Conservation (phyloP, 345 rosid species). For the Eutrema japonicum region DNA sequence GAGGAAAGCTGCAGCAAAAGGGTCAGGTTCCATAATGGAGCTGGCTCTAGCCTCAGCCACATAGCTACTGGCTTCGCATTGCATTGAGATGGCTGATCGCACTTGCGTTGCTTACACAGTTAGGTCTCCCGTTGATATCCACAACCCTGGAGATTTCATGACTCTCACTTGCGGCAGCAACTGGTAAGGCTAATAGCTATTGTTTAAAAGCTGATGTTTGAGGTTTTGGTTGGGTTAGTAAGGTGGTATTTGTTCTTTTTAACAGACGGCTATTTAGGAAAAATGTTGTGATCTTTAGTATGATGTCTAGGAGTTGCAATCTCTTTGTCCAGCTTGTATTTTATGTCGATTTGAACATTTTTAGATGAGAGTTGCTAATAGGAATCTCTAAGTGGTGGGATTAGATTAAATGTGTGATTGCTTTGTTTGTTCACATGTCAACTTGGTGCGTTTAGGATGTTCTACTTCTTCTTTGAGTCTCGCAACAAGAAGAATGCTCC, state of each 20-base stretch:
- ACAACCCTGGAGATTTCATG: slow-evolving; percentile 73
- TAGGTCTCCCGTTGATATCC: slow-evolving; percentile 73
- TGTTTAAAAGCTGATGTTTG: neutral
- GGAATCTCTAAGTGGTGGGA: too few species aligned
- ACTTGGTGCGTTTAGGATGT: too few species aligned
- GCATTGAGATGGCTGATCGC: slow-evolving; percentile 80
- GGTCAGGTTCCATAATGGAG: slow-evolving; percentile 62
- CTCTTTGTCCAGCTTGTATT: too few species aligned
- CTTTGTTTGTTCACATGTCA: too few species aligned
- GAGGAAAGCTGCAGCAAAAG: slow-evolving; percentile 51
- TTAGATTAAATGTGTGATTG: too few species aligned
- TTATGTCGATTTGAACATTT: too few species aligned
- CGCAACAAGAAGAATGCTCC: too few species aligned
- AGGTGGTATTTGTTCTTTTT: slow-evolving; percentile 18
- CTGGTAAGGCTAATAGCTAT: slow-evolving; percentile 50
- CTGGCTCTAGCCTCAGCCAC: slow-evolving; percentile 81
- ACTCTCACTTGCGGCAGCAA: slow-evolving; percentile 92
- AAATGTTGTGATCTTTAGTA: too few species aligned
- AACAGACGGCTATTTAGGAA: too few species aligned
- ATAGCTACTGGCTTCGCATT: slow-evolving; percentile 83
- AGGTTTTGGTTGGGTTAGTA: slow-evolving; percentile 7
- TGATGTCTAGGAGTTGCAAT: too few species aligned
- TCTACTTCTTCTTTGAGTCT: too few species aligned
- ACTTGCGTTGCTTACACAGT: slow-evolving; percentile 61
- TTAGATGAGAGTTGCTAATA: too few species aligned